Evolutionary conservation across 495 filamentous ascomycete genomes (phyloP), one percentile per base, ranked within the genome.

Genomic region (Aspergillus sclerotiicarbonarius): DNA sequence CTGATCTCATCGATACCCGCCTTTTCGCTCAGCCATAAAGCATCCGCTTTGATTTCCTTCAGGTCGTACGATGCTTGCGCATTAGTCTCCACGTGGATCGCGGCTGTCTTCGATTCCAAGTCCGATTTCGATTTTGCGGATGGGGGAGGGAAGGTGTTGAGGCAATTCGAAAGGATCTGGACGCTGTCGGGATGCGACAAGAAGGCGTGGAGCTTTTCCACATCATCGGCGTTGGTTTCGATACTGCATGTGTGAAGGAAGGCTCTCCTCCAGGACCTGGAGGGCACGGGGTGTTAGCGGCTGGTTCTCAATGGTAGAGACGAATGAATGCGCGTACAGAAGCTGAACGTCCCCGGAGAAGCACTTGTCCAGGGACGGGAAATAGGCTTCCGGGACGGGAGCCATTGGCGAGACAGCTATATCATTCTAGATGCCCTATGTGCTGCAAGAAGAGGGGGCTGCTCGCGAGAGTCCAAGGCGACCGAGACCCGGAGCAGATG

Each of bases 31-130:
- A 98, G 77, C 90, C 92, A 96, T 39, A 88, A 71, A 35, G 90
- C 84, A 70, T 96, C 94, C 21, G 84, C 81, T 71, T 95, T 96
- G 65, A 98, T 86, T 70, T 90, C 80, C 21, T 87, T 84, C 48
- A 97, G 80, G 64, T 92, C 80, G 69, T 88, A 91, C 29, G 81
- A 80, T 15, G 83, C 80, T 61, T 85, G 84, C 20, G 84, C 74
- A 8, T 83, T 82, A 6, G 90, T 87, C 21, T 89, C 82, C 45
- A 92, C 86, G 68, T 96, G 87, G 52, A 97, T 95, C n/a, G 92
- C 86, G 16, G 93, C 88, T 1, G 91, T 97, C 71, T 86, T 92
- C 41, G 87, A 91, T 54, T 93, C 89, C 67, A 96, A 96, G 21
- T 84, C 84, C 45, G 78, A 68, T 69, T 88, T 93, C 6, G 83